These are phyloP conservation scores for Lindgomyces ingoldianus DNA, from an alignment of 495 filamentous ascomycete species.

Conservation along the genomic window DNA sequence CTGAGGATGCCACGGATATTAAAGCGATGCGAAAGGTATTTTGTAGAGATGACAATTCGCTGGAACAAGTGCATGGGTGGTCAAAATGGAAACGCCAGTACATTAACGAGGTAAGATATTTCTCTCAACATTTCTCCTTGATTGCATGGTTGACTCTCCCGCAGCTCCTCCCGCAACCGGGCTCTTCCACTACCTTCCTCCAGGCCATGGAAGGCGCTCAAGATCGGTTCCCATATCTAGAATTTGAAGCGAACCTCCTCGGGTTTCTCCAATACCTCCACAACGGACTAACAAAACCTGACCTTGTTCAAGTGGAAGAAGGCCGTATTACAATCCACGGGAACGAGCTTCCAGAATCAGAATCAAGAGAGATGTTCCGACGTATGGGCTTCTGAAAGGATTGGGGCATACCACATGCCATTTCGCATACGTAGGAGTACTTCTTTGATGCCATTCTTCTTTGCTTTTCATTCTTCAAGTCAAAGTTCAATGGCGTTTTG, in stretches of 20 bases:
- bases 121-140: background rate
- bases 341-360: constrained; percentile 36
- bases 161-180: constrained; percentile 22
- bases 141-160: background rate
- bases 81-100: constrained; percentile 26
- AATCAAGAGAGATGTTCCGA: constrained; percentile 38
- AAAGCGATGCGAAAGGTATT: constrained; percentile 33
- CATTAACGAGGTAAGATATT: constrained; percentile 29
- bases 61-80: constrained; percentile 36
- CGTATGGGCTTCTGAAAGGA: constrained; percentile 20
- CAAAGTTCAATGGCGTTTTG: background rate
- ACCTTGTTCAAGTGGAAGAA: constrained; percentile 42
- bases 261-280: constrained; percentile 37
- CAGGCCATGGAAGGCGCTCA: constrained; percentile 21
- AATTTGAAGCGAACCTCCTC: constrained; percentile 36
- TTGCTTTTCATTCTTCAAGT: constrained; percentile 8
- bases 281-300: constrained; percentile 29
- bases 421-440: background rate
- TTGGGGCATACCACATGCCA: background rate
- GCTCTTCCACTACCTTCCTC: constrained; percentile 4
- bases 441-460: background rate
- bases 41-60: constrained; percentile 10
- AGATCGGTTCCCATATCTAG: constrained; percentile 16
- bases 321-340: constrained; percentile 35
- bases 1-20: constrained; percentile 32